A percentile compares a stretch with the other conserved stretches of the same genome.
These are phyloP conservation scores for Penicillium frequentans DNA, from an alignment of 2,329 filamentous ascomycete species.

Conservation along the genomic window DNA sequence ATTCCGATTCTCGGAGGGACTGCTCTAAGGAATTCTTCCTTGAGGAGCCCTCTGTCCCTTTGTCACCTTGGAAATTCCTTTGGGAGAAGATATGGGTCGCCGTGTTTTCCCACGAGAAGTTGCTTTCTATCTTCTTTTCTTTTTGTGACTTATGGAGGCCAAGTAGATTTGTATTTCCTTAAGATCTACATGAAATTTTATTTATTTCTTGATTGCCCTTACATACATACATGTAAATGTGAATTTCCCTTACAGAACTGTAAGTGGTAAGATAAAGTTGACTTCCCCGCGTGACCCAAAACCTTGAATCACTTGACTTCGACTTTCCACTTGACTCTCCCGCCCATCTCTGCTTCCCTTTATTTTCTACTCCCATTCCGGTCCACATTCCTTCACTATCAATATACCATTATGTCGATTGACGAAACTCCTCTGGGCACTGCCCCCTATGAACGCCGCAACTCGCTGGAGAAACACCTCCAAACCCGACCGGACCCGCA, in stretches of 20 bases:
- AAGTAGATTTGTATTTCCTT: neutral
- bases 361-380: neutral
- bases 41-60: neutral
- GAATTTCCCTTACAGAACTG: neutral
- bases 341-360: neutral
- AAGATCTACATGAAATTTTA: neutral
- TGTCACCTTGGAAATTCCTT: conserved; percentile 6
- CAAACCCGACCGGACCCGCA: conserved; percentile 66
- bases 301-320: conserved; percentile 19
- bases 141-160: neutral
- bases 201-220: neutral
- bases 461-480: conserved; percentile 72
- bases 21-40: conserved; percentile 9
- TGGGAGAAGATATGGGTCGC: conserved; percentile 1
- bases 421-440: conserved; percentile 60
- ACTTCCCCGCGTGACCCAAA: conserved; percentile 21
- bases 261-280: neutral
- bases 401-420: conserved; percentile 30
- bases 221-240: neutral
- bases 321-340: neutral
- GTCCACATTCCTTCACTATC: neutral
- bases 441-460: conserved; percentile 53
- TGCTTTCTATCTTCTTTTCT: neutral
- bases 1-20: conserved; percentile 10
- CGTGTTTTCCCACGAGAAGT: neutral